Percentiles rank a stretch among this genome's conserved stretches.
phyloP scores from a whole-genome alignment of 352 stramenopile species.

The Phytopythium litorale region DNA sequence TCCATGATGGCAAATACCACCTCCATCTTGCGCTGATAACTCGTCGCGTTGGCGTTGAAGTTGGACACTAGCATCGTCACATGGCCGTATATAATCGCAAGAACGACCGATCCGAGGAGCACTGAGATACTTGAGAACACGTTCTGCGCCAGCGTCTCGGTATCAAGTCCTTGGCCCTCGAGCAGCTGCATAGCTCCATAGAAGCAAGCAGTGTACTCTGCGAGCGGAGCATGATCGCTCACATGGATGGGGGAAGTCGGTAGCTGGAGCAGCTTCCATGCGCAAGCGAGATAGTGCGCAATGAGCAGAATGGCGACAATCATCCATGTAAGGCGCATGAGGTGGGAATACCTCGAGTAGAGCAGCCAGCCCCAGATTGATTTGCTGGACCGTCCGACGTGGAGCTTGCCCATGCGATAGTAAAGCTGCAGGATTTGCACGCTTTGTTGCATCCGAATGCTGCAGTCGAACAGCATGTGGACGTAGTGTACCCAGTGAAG shows the following conservation, averaged over 20 bases:
- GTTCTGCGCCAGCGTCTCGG: constrained; percentile 24
- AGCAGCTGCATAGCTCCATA: constrained; percentile 40
- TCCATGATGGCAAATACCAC: constrained; percentile 44
- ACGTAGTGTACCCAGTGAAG: constrained; percentile 4
- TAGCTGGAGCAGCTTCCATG: constrained; percentile 28
- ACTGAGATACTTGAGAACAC: constrained; percentile 34
- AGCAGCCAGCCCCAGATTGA: constrained; percentile 34
- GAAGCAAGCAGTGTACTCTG: constrained; percentile 30
- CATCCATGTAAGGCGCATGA: constrained; percentile 36
- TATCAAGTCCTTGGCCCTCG: constrained; percentile 31
- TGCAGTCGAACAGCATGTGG: constrained; percentile 15
- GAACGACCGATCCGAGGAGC: constrained; percentile 36
- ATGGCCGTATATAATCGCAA: constrained; percentile 59
- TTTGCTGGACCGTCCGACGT: constrained; percentile 21
- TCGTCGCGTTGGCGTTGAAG: constrained; percentile 42
- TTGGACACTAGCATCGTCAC: constrained; percentile 57
- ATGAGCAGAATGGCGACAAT: constrained; percentile 35
- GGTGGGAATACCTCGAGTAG: constrained; percentile 45
- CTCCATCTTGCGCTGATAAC: constrained; percentile 59
- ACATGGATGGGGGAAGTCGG: background rate
- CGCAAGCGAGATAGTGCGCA: constrained; percentile 46
- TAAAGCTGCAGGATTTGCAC: constrained; percentile 28
- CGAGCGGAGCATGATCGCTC: constrained; percentile 6
- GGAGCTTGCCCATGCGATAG: constrained; percentile 16
- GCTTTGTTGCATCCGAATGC: constrained; percentile 19